phyloP scores from a whole-genome alignment of 345 rosid genomes.

The Eucalyptus cladocalyx region DNA sequence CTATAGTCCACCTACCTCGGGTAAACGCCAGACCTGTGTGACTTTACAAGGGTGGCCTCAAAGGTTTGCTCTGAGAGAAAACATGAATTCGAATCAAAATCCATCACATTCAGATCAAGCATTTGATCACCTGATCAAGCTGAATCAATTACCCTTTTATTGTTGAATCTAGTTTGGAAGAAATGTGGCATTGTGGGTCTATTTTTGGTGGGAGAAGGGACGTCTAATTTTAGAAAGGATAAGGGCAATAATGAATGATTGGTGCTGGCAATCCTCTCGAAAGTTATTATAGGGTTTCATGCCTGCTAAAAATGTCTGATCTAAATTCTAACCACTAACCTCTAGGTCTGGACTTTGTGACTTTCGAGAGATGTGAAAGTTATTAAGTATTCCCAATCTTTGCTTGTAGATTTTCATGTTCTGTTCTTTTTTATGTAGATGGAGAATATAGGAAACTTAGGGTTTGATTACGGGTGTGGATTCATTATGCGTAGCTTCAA shows the following conservation, averaged over 20 bases:
- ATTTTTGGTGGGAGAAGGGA: not conserved
- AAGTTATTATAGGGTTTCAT: not conserved
- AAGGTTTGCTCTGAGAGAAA: not conserved
- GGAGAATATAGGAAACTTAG: not conserved
- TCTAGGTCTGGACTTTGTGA: too few relatives aligned
- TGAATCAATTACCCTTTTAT: not conserved
- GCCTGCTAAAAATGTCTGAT: not conserved
- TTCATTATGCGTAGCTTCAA: not conserved
- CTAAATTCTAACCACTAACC: accelerated
- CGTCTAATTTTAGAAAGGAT: not conserved
- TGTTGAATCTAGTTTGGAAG: not conserved
- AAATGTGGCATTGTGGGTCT: not conserved
- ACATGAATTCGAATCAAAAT: not conserved
- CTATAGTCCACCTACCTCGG: not conserved
- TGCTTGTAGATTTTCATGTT: not conserved
- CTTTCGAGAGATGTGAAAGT: not conserved
- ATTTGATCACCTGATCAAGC: not conserved
- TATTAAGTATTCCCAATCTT: too few relatives aligned
- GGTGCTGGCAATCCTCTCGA: not conserved
- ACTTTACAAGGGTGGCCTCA: not conserved
- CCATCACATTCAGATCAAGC: not conserved
- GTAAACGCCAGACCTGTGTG: not conserved
- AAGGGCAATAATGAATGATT: not conserved
- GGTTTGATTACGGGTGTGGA: not conserved
- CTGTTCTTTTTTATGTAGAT: not conserved